Conservation (phyloP, 306 rosid species). For the Acmispon strigosus region DNA sequence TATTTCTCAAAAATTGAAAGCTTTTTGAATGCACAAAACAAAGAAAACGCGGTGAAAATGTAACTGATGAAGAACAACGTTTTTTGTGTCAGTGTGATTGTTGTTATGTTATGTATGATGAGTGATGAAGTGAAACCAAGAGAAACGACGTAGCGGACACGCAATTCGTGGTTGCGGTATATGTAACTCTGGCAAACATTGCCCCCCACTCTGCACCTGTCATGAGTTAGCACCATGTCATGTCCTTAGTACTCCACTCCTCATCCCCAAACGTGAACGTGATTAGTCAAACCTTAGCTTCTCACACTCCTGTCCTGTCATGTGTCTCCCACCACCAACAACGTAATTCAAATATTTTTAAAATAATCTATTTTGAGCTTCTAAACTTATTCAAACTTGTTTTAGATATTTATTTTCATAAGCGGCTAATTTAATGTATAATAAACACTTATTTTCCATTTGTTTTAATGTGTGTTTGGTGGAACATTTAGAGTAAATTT, state of each 20-base stretch:
- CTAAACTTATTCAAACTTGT: neutral
- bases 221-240: neutral
- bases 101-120: neutral
- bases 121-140: neutral
- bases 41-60: too few species aligned
- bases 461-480: too few species aligned
- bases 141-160: constrained; percentile 18
- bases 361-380: neutral
- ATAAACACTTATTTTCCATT: too few species aligned
- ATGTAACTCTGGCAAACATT: constrained; percentile 24
- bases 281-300: constrained; percentile 2
- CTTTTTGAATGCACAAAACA: too few species aligned
- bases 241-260: too few species aligned
- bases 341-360: neutral
- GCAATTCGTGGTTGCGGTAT: constrained; percentile 6
- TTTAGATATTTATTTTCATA: too few species aligned
- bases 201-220: constrained; percentile 2
- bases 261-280: constrained; percentile 15
- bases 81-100: constrained; percentile 1
- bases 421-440: too few species aligned
- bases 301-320: neutral
- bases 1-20: too few species aligned
- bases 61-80: neutral
- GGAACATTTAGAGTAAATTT: too few species aligned
- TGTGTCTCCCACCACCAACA: constrained; percentile 8